phyloP scores from a whole-genome alignment of 352 stramenopile genomes.

The Pythium monospermum region DNA sequence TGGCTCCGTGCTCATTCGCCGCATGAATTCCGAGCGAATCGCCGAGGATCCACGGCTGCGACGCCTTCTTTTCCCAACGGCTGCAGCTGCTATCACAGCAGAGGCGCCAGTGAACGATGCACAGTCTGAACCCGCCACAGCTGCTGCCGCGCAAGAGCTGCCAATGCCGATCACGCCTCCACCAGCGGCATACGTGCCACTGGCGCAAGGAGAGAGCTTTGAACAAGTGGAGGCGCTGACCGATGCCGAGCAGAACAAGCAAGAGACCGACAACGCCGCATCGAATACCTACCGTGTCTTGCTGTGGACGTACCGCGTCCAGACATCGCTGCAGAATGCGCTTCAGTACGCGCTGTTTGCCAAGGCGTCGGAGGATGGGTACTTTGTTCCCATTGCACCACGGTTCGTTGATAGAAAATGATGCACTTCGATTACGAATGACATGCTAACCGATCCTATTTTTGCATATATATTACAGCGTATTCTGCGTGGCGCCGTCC shows the following conservation, averaged over 20 bases:
- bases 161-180: background rate
- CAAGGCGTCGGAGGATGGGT: slow-evolving; percentile 77
- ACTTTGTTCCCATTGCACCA: slow-evolving; percentile 75
- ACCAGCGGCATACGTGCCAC: slow-evolving; percentile 2
- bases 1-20: slow-evolving; percentile 74
- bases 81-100: slow-evolving; percentile 14
- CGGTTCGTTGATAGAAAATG: too few species aligned
- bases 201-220: slow-evolving; percentile 51
- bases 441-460: too few species aligned
- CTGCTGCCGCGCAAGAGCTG: background rate
- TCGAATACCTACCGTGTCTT: slow-evolving; percentile 67
- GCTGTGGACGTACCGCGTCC: slow-evolving; percentile 75
- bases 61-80: slow-evolving; percentile 43
- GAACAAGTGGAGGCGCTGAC: slow-evolving; percentile 61
- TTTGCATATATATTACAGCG: slow-evolving; percentile 25
- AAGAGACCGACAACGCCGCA: slow-evolving; percentile 70
- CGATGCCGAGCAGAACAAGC: slow-evolving; percentile 49
- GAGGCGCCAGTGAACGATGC: too few species aligned
- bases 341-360: slow-evolving; percentile 73
- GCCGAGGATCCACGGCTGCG: slow-evolving; percentile 77
- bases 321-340: slow-evolving; percentile 66
- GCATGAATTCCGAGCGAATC: slow-evolving; percentile 87
- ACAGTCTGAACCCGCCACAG: too few species aligned
- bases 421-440: background rate
- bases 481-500: slow-evolving; percentile 73